phyloP scores from a whole-genome alignment of 352 stramenopile species.

The Globisporangium abappressorium region DNA sequence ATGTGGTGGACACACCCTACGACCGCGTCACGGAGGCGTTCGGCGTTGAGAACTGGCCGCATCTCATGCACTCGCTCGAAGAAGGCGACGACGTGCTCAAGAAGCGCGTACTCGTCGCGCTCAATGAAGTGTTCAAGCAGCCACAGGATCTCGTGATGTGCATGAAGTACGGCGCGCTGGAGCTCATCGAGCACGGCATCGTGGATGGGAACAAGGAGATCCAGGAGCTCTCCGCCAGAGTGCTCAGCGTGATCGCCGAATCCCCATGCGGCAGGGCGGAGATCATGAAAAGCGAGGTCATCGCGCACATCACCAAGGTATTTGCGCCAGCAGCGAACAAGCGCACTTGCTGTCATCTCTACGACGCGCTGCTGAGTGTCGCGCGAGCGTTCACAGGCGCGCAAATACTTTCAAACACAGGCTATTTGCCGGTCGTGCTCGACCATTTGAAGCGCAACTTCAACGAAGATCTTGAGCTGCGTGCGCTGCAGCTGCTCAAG shows the following conservation, averaged over 20 bases:
- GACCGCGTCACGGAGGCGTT: conserved; percentile 69
- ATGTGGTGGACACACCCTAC: conserved; percentile 51
- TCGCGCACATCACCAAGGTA: conserved; percentile 36
- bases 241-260: conserved; percentile 56
- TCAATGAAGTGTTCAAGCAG: conserved; percentile 52
- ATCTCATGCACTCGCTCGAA: conserved; percentile 55
- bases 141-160: conserved; percentile 63
- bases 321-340: conserved; percentile 32
- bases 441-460: conserved; percentile 43
- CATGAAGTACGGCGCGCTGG: conserved; percentile 52
- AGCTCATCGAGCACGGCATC: conserved; percentile 49
- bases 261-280: conserved; percentile 37
- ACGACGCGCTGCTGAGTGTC: conserved; percentile 46
- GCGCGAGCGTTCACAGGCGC: conserved; percentile 43
- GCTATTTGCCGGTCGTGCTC: conserved; percentile 52
- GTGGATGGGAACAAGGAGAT: conserved; percentile 33
- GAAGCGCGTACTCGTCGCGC: conserved; percentile 44
- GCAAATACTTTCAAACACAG: conserved; percentile 38
- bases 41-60: conserved; percentile 64
- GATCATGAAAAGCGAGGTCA: conserved; percentile 39
- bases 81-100: conserved; percentile 51
- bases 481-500: conserved; percentile 58
- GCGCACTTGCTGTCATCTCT: conserved; percentile 39
- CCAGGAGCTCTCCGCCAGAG: conserved; percentile 45
- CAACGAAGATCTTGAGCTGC: conserved; percentile 33